phyloP scores from a whole-genome alignment of 768 basidiomycete species.

The Plicaturopsis crispa region DNA sequence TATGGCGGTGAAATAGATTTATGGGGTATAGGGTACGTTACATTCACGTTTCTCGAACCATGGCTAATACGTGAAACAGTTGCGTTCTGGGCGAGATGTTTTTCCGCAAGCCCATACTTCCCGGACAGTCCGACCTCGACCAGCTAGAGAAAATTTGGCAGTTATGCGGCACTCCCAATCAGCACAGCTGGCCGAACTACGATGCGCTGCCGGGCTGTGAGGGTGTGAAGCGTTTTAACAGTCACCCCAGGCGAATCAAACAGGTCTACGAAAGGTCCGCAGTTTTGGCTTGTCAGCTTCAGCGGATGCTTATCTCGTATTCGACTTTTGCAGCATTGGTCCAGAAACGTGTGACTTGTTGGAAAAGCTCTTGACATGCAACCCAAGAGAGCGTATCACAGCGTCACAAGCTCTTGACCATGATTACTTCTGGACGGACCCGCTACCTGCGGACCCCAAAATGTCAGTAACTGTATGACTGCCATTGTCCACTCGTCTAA shows the following conservation, averaged over 20 bases:
- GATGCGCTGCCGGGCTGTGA: constrained; percentile 74
- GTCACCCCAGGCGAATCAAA: constrained; percentile 41
- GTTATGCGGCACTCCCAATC: constrained; percentile 83
- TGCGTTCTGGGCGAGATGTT: constrained; percentile 99
- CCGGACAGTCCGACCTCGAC: constrained; percentile 84
- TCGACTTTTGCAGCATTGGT: constrained; percentile 42
- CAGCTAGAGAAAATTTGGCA: constrained; percentile 87
- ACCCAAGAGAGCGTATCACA: constrained; percentile 79
- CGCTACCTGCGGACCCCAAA: constrained; percentile 79
- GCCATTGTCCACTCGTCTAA: no score
- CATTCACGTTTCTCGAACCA: neutral
- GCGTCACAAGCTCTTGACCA: constrained; percentile 85
- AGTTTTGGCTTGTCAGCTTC: no score
- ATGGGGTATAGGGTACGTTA: constrained; percentile 89
- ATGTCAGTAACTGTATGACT: constrained; percentile 30
- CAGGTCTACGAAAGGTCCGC: constrained; percentile 53
- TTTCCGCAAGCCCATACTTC: constrained; percentile 75
- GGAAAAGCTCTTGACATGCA: constrained; percentile 74
- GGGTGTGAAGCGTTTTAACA: constrained; percentile 58
- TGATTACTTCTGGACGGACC: constrained; percentile 91
- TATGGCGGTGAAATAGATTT: constrained; percentile 96
- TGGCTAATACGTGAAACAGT: constrained; percentile 26
- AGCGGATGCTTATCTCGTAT: no score
- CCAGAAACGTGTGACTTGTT: constrained; percentile 73
- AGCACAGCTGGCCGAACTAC: constrained; percentile 74